A percentile compares a stretch with the other conserved stretches of the same genome.
phyloP scores from a whole-genome alignment of 2,329 filamentous ascomycete genomes.

The Stemphylium lycopersici region DNA sequence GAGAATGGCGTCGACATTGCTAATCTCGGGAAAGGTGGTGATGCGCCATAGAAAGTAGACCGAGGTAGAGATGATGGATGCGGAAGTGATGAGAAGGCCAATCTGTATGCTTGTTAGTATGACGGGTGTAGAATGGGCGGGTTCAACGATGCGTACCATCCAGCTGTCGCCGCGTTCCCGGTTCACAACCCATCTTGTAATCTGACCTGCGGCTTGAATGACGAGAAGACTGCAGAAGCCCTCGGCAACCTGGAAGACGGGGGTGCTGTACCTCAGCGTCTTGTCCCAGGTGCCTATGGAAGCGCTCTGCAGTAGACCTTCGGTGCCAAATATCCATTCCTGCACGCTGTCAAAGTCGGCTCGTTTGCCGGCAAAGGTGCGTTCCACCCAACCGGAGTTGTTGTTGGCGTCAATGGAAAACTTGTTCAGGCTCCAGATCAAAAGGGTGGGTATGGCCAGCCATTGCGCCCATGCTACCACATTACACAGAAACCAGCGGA shows the following conservation, averaged over 20 bases:
- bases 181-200: conserved; percentile 94
- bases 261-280: conserved; percentile 85
- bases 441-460: conserved; percentile 80
- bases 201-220: conserved; percentile 92
- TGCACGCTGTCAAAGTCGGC: conserved; percentile 69
- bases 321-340: conserved; percentile 88
- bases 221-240: conserved; percentile 96
- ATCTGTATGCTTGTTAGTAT: conserved; percentile 67
- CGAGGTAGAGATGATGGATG: conserved; percentile 89
- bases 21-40: conserved; percentile 89
- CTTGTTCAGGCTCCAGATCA: conserved; percentile 95
- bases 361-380: conserved; percentile 73
- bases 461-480: conserved; percentile 80
- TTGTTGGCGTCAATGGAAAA: conserved; percentile 89
- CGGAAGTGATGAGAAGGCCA: conserved; percentile 82
- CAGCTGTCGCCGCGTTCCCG: conserved; percentile 91
- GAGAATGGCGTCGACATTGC: conserved; percentile 87
- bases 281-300: conserved; percentile 90
- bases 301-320: conserved; percentile 78
- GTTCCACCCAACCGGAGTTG: conserved; percentile 75
- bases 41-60: conserved; percentile 97
- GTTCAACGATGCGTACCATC: conserved; percentile 71
- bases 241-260: conserved; percentile 91
- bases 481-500: conserved; percentile 73
- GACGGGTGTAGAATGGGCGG: not conserved